Base-by-base conservation (phyloP, 768 basidiomycete species). In the Suillus luteus region DNA sequence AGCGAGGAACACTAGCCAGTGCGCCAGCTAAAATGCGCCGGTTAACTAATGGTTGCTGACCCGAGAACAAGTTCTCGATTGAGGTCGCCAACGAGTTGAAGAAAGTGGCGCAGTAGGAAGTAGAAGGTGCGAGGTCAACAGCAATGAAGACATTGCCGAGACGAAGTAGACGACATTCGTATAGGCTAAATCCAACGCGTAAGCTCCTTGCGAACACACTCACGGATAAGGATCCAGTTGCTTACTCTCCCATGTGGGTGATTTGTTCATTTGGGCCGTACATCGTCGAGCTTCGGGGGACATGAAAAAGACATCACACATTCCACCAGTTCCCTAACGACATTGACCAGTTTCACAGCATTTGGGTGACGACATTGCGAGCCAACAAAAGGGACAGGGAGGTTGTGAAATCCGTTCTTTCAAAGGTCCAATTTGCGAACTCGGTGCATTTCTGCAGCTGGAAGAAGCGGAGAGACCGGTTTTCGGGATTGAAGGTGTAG, bases 1-100 rank as follows among this genome's bases (percentile, higher is more conserved):
- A 72, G 81, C 67, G 82, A 76, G 69, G 73, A 59, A 73, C 86
- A 86, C 77, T 86, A 14, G 81, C 71, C 77, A 3, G 64, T 64
- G 6, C 74, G 70, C 40, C 79, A 77, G 24, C 84, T 85, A 38
- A 66, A 61, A 57, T 84, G 85, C 0, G 60, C 87, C 52, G 76
- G 77, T 65, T 77, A 76, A 55, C 76, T 85, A 48, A 65, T 87
- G 43, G 66, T 85, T n/a, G 69, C 78, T 17, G 74, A 82, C 59
- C 72, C 81, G 1, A 80, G 82, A 2, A 79, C 84, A 11, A 76
- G 79, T 5, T 84, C 27, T 85, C 80, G 79, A 70, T 75, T 63
- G 70, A 76, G 40, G 72, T 71, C 3, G 66, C 71, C 19, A 69
- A 71, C 3, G 60, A 72, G 35, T 64, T 81, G 63, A 68, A 76